phyloP scores from a whole-genome alignment of 495 filamentous ascomycete genomes.

The Aspergillus campestris region DNA sequence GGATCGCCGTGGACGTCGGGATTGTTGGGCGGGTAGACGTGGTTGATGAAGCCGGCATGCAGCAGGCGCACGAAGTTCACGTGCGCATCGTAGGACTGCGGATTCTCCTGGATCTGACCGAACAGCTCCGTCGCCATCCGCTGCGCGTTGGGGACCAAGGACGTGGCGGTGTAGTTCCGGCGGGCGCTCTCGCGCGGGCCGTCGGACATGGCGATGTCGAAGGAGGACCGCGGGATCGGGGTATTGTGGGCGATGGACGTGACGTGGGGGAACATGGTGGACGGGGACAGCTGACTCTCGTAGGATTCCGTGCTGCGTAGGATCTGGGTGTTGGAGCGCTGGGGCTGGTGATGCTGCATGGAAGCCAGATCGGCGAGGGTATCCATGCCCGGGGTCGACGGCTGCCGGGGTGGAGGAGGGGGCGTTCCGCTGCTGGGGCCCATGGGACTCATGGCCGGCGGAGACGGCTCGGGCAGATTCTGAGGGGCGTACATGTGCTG shows the following conservation, averaged over 20 bases:
- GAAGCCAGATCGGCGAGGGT: slow-evolving; percentile 57
- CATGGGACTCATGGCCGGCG: slow-evolving; percentile 17
- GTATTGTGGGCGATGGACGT: slow-evolving; percentile 43
- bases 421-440: slow-evolving; percentile 27
- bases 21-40: slow-evolving; percentile 42
- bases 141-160: slow-evolving; percentile 47
- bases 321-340: slow-evolving; percentile 35
- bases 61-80: slow-evolving; percentile 55
- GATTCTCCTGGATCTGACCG: slow-evolving; percentile 47
- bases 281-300: slow-evolving; percentile 42
- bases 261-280: slow-evolving; percentile 38
- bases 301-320: slow-evolving; percentile 40
- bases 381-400: slow-evolving; percentile 55
- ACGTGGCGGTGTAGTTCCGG: slow-evolving; percentile 39
- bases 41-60: slow-evolving; percentile 53
- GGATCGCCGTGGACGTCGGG: slow-evolving; percentile 38
- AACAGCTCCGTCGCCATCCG: slow-evolving; percentile 45
- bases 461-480: slow-evolving; percentile 26
- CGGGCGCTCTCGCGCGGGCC: slow-evolving; percentile 39
- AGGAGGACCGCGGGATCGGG: slow-evolving; percentile 44
- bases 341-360: slow-evolving; percentile 56
- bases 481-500: slow-evolving; percentile 32
- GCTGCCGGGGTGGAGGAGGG: slow-evolving; percentile 30
- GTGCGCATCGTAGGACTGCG: slow-evolving; percentile 58
- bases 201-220: slow-evolving; percentile 51